A percentile compares a stretch with the other conserved stretches of the same genome.
These are phyloP conservation scores for Camelina neglecta DNA, from an alignment of 345 rosid species.

Conservation along the genomic window DNA sequence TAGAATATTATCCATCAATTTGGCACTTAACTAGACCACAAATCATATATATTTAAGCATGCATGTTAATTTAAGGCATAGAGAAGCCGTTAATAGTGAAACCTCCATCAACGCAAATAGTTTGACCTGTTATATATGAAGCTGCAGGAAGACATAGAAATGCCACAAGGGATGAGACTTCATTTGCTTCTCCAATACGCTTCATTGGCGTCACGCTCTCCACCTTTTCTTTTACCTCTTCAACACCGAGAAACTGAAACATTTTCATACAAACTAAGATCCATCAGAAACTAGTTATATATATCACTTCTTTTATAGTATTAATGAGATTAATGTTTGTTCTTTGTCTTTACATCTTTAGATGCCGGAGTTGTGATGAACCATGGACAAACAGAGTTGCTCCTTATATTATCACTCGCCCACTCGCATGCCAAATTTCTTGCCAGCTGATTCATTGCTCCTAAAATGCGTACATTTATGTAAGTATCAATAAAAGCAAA, in stretches of 20 bases:
- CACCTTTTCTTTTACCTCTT: constrained; percentile 46
- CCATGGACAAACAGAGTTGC: constrained; percentile 39
- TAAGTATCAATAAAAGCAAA: not conserved
- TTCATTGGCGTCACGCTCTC: constrained; percentile 61
- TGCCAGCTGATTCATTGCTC: constrained; percentile 40
- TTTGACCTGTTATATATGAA: constrained; percentile 78
- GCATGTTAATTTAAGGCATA: not conserved
- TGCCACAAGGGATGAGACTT: constrained; percentile 69
- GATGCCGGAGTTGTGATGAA: constrained; percentile 15
- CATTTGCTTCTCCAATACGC: constrained; percentile 72
- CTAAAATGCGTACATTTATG: not conserved
- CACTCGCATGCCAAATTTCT: constrained; percentile 41
- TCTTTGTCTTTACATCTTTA: constrained; percentile 22
- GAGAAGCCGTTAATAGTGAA: constrained; percentile 40
- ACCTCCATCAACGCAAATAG: constrained; percentile 74
- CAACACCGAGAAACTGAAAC: constrained; percentile 54
- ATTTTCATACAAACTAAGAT: constrained; percentile 6
- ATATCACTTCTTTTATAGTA: not conserved
- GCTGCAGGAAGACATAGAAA: constrained; percentile 81
- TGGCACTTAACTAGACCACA: not conserved
- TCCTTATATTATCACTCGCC: constrained; percentile 37
- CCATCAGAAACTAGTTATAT: not conserved
- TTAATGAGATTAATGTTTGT: not conserved
- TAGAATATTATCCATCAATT: not conserved
- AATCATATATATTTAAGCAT: not conserved